Evolutionary conservation across 495 filamentous ascomycete genomes (phyloP).

Genomic region (Mytilinidion resinicola): DNA sequence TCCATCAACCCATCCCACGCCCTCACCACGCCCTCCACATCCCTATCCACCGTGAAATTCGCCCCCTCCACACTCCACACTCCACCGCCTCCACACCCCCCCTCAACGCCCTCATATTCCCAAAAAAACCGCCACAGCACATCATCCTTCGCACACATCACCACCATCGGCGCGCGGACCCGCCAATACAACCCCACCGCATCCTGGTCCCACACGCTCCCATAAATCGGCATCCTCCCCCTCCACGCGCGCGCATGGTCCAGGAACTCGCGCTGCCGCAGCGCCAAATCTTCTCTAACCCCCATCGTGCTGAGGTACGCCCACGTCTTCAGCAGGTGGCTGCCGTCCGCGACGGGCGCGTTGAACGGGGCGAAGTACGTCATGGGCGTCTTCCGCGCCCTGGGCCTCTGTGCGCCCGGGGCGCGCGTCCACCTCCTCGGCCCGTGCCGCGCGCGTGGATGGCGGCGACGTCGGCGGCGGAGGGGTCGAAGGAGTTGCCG

Average conservation of each 20-base stretch:
- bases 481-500: constrained; percentile 6
- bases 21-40: neutral
- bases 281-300: constrained; percentile 1
- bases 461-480: neutral
- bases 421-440: neutral
- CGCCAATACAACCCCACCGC: neutral
- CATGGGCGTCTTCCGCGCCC: neutral
- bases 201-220: constrained; percentile 2
- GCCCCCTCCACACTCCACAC: neutral
- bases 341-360: neutral
- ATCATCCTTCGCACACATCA: constrained; percentile 10
- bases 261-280: constrained; percentile 6
- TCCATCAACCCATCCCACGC: neutral
- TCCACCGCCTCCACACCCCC: neutral
- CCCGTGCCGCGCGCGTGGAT: constrained; percentile 2
- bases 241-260: constrained; percentile 7
- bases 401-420: too few species aligned
- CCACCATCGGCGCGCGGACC: neutral
- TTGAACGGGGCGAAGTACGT: neutral
- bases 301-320: constrained; percentile 3
- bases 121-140: constrained; percentile 7
- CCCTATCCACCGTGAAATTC: constrained; percentile 5
- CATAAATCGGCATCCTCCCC: constrained; percentile 8
- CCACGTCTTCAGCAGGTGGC: constrained; percentile 8
- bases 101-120: constrained; percentile 2